These are phyloP conservation scores for Sporisorium iseilematis-ciliati DNA, from an alignment of 1,284 basidiomycete species.

Conservation along the genomic window DNA sequence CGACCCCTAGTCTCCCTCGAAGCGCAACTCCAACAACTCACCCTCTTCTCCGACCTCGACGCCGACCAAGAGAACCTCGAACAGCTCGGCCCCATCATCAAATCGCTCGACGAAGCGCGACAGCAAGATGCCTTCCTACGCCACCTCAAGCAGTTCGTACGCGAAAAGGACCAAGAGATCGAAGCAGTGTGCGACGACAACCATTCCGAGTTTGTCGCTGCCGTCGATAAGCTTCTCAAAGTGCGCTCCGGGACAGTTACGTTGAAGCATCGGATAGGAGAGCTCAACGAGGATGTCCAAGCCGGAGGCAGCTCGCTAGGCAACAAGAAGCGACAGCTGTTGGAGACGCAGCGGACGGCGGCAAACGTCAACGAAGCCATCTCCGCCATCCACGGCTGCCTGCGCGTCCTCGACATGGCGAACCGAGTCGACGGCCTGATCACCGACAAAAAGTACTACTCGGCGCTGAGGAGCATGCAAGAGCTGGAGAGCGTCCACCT, in stretches of 20 bases:
- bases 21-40: slow-evolving; percentile 68
- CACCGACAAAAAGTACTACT: slow-evolving; percentile 90
- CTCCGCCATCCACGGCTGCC: slow-evolving; percentile 89
- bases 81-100: slow-evolving; percentile 70
- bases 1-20: slow-evolving; percentile 65
- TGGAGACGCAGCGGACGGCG: slow-evolving; percentile 91
- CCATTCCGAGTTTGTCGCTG: slow-evolving; percentile 97
- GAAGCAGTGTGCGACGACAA: slow-evolving; percentile 94
- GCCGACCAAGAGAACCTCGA: slow-evolving; percentile 66
- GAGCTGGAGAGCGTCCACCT: slow-evolving; percentile 87
- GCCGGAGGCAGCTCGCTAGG: slow-evolving; percentile 60
- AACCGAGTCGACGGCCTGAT: slow-evolving; percentile 93
- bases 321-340: slow-evolving; percentile 64
- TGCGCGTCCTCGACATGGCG: slow-evolving; percentile 93
- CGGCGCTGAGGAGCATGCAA: slow-evolving; percentile 76
- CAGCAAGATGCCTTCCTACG: slow-evolving; percentile 92
- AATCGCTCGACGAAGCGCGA: slow-evolving; percentile 82
- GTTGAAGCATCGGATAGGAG: slow-evolving; percentile 74
- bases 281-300: slow-evolving; percentile 75
- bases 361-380: slow-evolving; percentile 95
- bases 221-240: slow-evolving; percentile 92
- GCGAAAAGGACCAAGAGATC: slow-evolving; percentile 94
- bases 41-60: slow-evolving; percentile 67
- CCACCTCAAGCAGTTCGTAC: slow-evolving; percentile 85
- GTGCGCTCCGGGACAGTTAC: slow-evolving; percentile 81